These are phyloP conservation scores for Arthroderma uncinatum DNA, from an alignment of 2,329 filamentous ascomycete species.

Conservation along the genomic window DNA sequence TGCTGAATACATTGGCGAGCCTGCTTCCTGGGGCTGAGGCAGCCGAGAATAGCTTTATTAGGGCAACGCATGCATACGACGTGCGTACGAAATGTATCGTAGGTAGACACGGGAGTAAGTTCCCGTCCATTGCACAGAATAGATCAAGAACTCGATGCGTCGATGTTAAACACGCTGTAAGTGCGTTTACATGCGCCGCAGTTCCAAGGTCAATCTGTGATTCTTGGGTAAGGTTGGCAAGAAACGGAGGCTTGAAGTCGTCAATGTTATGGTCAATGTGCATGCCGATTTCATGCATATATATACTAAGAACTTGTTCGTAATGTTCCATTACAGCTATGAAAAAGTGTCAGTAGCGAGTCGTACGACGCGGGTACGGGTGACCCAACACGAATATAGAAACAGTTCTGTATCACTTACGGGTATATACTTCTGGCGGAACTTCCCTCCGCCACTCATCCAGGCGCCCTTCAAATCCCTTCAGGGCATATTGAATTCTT, in stretches of 20 bases:
- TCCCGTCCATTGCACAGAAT: constrained; percentile 51
- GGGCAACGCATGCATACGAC: constrained; percentile 57
- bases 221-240: constrained; percentile 36
- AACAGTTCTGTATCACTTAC: constrained; percentile 38
- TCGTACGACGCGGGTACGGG: constrained; percentile 5
- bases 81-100: constrained; percentile 62
- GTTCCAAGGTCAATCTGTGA: constrained; percentile 32
- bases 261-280: constrained; percentile 51
- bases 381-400: neutral
- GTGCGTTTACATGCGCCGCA: constrained; percentile 52
- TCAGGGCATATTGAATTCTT: constrained; percentile 53
- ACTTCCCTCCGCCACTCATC: constrained; percentile 49
- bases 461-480: constrained; percentile 54
- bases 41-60: constrained; percentile 64
- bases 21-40: constrained; percentile 53
- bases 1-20: constrained; percentile 58
- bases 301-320: constrained; percentile 56
- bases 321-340: constrained; percentile 52
- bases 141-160: constrained; percentile 56
- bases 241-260: constrained; percentile 37
- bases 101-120: constrained; percentile 52
- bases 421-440: constrained; percentile 42
- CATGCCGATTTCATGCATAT: constrained; percentile 65
- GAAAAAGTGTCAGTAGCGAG: neutral
- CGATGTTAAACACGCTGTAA: constrained; percentile 55